phyloP scores from a whole-genome alignment of 257 asterid species.

The Henckelia pumila region DNA sequence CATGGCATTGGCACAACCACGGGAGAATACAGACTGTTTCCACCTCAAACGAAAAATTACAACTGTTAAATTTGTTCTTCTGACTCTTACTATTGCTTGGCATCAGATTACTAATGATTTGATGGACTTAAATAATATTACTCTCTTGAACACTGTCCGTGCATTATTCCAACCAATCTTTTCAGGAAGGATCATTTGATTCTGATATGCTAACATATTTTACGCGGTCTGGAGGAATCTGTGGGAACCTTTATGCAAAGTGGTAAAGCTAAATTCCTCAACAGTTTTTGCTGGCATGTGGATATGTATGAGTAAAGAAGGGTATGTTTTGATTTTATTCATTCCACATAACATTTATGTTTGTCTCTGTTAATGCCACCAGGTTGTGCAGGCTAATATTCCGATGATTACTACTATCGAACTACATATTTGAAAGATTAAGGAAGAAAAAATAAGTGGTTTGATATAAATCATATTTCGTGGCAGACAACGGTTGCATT shows the following conservation, averaged over 20 bases:
- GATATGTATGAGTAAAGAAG: constrained; percentile 2
- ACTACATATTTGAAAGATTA: not conserved
- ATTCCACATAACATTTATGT: constrained; percentile 31
- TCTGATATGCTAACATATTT: constrained; percentile 48
- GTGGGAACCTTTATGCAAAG: constrained; percentile 40
- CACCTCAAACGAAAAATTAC: not conserved
- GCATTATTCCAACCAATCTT: not conserved
- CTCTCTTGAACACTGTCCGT: constrained; percentile 39
- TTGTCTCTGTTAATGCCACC: constrained; percentile 27
- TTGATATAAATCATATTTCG: not conserved
- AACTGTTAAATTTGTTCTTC: not conserved
- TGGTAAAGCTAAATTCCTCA: constrained; percentile 9
- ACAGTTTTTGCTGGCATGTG: constrained; percentile 8
- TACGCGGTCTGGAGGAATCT: constrained; percentile 47
- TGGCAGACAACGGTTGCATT: not conserved
- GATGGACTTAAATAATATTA: constrained; percentile 27
- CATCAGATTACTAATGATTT: constrained; percentile 22
- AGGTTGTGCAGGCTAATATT: constrained; percentile 37
- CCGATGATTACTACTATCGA: not conserved
- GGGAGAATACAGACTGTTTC: not conserved
- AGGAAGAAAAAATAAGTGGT: not conserved
- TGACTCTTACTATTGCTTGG: not conserved
- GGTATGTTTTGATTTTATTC: not conserved
- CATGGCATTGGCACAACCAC: not conserved
- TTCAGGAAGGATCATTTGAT: constrained; percentile 35